Base-by-base conservation (phyloP, 805 yeast species). In the Lipomyces starkeyi region DNA sequence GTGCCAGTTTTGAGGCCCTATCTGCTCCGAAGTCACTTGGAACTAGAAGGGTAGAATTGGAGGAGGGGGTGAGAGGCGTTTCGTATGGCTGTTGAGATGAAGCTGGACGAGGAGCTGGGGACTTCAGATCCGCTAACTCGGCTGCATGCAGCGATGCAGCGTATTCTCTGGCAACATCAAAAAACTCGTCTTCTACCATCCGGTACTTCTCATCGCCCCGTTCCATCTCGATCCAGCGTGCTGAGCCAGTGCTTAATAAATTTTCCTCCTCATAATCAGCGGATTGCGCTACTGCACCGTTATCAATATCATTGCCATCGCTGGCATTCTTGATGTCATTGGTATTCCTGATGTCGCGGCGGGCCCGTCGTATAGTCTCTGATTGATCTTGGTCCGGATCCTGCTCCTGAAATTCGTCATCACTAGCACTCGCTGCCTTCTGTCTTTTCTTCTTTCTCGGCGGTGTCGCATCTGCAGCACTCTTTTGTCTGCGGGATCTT, bases 121-220 rank as follows among this genome's bases (percentile, higher is more conserved):
- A 53, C 9, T 22, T 58, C 20, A 58, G 52, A 2, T 34, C 20
- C 14, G 32, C 49, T 17, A 61, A 20, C 37, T 64, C 67, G 22
- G 54, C 60, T 5, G 53, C 68, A 32, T 69, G 69, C 11, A 60
- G 53, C 4, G 61, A 22, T 14, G 61, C 64, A 9, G 69, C 61
- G 34, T 34, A 61, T 32, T 61, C 58, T n/a, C 53, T 37, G 3
- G 67, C 64, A 17, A 62, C 58, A 29, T 69, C 71, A 14, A 61
- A 37, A 37, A 69, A 60, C 59, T 69, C 71, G 25, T 69, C 68
- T 47, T 69, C 71, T 4, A 68, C 71, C 68, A 69, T 64, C 14
- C 72, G 59, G 32, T 64, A 68, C 6, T 11, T n/a, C 25, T 61
- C 52, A 52, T 69, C 71, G 1, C 62, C 68, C 9, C 47, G 32